Base-by-base conservation (phyloP, 306 rosid genomes). In the Casuarina glauca region DNA sequence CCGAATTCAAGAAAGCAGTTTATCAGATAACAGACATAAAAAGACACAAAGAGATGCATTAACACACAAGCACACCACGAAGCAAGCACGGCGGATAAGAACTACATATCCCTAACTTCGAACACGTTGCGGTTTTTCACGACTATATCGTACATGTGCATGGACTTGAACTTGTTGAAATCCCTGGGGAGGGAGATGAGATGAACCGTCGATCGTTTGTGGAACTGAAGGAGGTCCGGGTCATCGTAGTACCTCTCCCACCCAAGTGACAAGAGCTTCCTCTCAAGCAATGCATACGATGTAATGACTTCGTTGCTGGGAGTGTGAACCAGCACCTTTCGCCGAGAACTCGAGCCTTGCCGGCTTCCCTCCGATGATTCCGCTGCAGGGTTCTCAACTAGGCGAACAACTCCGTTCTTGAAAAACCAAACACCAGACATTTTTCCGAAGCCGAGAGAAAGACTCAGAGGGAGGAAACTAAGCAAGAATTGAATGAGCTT, bases 401-500 rank as follows among this genome's bases (percentile, higher is more conserved):
- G 84, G 46, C 97, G 82, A 26, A 93, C 85, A 52, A 96, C 97
- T 3, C 97, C 96, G 84, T 96, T 90, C 82, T 83, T 90, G 97
- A 93, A 93, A 4, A 93, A 91, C 99, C 99, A 93, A 51, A 96
- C 98, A 49, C 99, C 99, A 0, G 99, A 86, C 99, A 96, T 87
- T 4, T 87, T 68, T n/a, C 61, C 63, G 44, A 45, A 20, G 19
- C 7, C 32, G 16, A 32, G 51, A 62, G 16, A 10, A 32, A 46
- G 1, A 50, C 44, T 8, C 13, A 26, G 2, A 1, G 17, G 20
- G 53, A 16, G 15, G 15, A 6, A 26, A 36, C 10, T 35, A 8
- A n/a, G 5, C 10, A 48, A 50, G 54, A 60, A 38, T 63, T 71
- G 38, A 41, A 45, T 55, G 72, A 50, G 78, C 58, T 73, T 52